A percentile compares a stretch with the other conserved stretches of the same genome.
Evolutionary conservation across 441 rosid species (phyloP).

Genomic region (Euphorbia celastroides): DNA sequence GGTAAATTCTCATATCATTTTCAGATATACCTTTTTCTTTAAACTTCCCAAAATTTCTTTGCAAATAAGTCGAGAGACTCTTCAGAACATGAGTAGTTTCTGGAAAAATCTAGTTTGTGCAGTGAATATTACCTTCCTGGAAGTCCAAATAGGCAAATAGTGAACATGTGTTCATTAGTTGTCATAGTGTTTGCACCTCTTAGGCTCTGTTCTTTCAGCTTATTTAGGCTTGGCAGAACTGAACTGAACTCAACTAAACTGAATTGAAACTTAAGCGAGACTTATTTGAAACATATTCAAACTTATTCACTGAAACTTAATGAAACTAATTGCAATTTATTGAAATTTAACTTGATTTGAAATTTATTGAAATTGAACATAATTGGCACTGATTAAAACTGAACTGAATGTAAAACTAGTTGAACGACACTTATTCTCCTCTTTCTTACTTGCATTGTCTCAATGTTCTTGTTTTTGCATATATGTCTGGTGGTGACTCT

Average conservation of each 20-base stretch:
- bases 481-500: background rate
- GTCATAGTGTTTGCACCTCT: background rate
- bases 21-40: background rate
- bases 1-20: constrained; percentile 34
- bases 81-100: background rate
- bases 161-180: background rate
- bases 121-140: background rate
- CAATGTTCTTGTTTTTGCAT: background rate
- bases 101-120: background rate
- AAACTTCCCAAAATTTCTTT: background rate
- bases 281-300: no score
- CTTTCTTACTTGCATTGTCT: background rate
- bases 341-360: no score
- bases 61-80: background rate
- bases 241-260: no score
- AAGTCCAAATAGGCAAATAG: background rate
- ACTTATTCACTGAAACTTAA: no score
- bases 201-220: no score
- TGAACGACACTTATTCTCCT: background rate
- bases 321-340: no score
- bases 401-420: no score
- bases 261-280: no score
- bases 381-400: no score
- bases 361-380: no score
- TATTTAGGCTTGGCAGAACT: no score